Evolutionary conservation across 345 rosid species (phyloP), one percentile per base, ranked within the genome.

Genomic region (Salix dunnii): DNA sequence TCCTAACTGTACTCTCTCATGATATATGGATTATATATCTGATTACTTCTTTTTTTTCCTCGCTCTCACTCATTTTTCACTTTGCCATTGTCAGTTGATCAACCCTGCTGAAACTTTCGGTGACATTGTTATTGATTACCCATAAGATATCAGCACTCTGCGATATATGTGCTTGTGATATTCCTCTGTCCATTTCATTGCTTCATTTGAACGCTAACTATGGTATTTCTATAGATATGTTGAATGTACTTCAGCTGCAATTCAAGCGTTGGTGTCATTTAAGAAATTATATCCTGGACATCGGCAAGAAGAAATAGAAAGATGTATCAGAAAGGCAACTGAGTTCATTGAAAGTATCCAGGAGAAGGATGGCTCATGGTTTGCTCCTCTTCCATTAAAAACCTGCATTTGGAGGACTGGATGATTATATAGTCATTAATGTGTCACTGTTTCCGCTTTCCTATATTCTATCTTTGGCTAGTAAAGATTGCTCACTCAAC

Each of bases 41-140:
- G 42, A 76, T 63, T 4, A 16, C 30, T 33, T 48, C 30, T 53
- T 16, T 35, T n/a, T 3, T 33, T 18, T 65, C 1, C 31, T 31
- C 4, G n/a, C 65, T 60, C 27, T 23, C 27, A 40, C 21, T 5
- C n/a, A 18, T 10, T 38, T 42, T 66, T 48, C 14, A n/a, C 18
- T 49, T 73, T 68, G 35, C 46, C 27, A 53, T 36, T 78, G 73
- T 73, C 89, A 96, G 99, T 70, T 91, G 79, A 85, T 96, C 83
- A 96, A 96, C 80, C 98, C 98, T 27, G 99, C 99, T 18, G 99
- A 96, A 88, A 93, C 99, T 49, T 96, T 96, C 86, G 99, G 98
- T 27, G 99, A 96, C 83, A 93, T 96, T 35, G 96, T 96, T 49
- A 92, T 96, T 61, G 98, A 96, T 82, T 96, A 96, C 74, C 91